phyloP scores from a whole-genome alignment of 352 stramenopile genomes.

The Phytophthora fragariae region DNA sequence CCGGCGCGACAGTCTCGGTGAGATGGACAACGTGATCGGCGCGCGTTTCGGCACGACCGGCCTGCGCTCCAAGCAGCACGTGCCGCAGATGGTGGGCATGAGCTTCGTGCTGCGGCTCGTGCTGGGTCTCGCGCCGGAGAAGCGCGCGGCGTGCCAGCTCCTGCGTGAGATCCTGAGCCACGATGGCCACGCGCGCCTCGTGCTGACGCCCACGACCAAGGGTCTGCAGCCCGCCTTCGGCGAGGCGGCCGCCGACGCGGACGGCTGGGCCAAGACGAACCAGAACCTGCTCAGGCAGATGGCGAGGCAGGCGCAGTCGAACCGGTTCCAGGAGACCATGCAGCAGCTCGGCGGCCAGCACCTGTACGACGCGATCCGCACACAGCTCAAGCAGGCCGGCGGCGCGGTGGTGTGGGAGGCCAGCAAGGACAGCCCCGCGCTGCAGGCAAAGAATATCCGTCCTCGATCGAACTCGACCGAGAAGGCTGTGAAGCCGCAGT shows the following conservation, averaged over 20 bases:
- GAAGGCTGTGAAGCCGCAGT: not conserved
- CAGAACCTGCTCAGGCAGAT: conserved; percentile 9
- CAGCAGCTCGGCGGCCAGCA: conserved; percentile 5
- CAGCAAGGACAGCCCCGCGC: conserved; percentile 4
- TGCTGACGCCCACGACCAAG: conserved; percentile 12
- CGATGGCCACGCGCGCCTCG: conserved; percentile 1
- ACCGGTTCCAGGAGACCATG: conserved; percentile 16
- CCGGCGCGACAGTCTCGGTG: conserved; percentile 4
- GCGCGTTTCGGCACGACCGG: conserved; percentile 13
- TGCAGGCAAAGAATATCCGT: conserved; percentile 2
- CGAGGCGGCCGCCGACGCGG: not conserved
- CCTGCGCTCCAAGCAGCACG: conserved; percentile 14
- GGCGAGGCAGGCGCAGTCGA: conserved; percentile 9
- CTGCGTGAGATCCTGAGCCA: conserved; percentile 8
- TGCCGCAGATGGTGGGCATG: conserved; percentile 2
- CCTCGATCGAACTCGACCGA: not conserved
- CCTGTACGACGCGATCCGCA: conserved; percentile 21
- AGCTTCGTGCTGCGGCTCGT: conserved; percentile 14
- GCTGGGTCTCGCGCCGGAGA: conserved; percentile 14
- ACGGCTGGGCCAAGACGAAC: conserved; percentile 3
- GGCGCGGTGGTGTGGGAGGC: conserved; percentile 8
- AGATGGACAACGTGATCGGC: conserved; percentile 11
- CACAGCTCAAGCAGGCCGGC: conserved; percentile 13
- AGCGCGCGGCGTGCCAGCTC: conserved; percentile 4
- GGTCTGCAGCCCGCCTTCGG: conserved; percentile 2